Evolutionary conservation across 345 rosid genomes (phyloP), one percentile per base, ranked within the genome.

Genomic region (Microthlaspi erraticum): DNA sequence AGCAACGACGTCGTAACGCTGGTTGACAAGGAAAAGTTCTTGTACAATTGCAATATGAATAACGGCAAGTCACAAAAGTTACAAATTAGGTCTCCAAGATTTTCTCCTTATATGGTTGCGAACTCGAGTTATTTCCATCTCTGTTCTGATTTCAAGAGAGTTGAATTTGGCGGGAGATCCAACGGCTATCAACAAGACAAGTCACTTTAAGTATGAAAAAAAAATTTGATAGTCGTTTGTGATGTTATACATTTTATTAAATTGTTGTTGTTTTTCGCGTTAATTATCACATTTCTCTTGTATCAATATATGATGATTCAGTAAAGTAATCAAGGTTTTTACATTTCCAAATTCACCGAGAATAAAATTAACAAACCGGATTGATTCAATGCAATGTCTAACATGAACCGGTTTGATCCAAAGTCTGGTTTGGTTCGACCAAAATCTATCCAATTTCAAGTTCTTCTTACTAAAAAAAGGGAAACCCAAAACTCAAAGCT

Each of bases 1-100:
- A 2, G 29, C 17, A 66, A 38, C 49, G 71, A 66, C 12, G 41
- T 42, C 17, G 31, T 55, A 18, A 54, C 54, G 20, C 16, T 43
- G 0, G 62, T 20, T 19, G 45, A 68, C 23, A 3, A 1, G 39
- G 6, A 42, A 42, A 7, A 31, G 6, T 26, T 13, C 32, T 7
- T 37, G 7, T 55, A 29, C 43, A 33, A 67, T 7, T n/a, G n/a
- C n/a, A n/a, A n/a, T n/a, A 32, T 55, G 43, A 9, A 43, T 1
- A 68, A 13, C 0, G 53, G 17, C 0, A 9, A 18, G 1, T 17
- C 42, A 17, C 19, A 42, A 14, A 31, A 43, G 5, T 17, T 68
- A 6, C 34, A 68, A 5, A 5, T 55, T 7, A 54, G 43, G 43
- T 0, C 31, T 67, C 53, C 63, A 68, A 54, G 20, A 1, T 66